Evolutionary conservation across 176 grass and related monocot genomes (phyloP), one percentile per base, ranked within the genome.

Genomic region (Urochloa ruziziensis): DNA sequence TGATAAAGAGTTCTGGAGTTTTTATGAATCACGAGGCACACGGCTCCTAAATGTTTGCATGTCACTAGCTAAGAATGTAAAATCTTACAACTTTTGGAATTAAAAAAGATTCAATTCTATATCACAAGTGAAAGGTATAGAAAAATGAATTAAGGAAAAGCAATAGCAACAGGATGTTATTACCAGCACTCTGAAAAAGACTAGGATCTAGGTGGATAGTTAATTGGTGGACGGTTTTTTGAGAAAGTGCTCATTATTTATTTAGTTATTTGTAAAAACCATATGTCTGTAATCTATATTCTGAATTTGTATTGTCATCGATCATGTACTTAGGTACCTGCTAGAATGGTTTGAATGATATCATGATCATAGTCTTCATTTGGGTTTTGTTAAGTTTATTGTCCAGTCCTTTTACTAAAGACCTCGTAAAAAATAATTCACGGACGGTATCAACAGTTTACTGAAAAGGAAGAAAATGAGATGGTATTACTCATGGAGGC

Each of bases 341-440:
- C 53, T 77, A 61, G 25, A 77, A 70, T 77, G 33, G 53, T 69
- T 11, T 56, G 75, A 62, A 70, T 82, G 52, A 21, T 70, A 42
- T 29, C 52, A 21, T 78, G 14, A 78, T 73, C 6, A 30, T 62
- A 60, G 25, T 74, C 58, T 77, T 27, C 47, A 25, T 49, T 70
- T 61, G 6, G 24, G 42, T 18, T 56, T 49, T 75, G 14, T 81
- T 35, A 42, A 58, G 39, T 67, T 87, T 62, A 27, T 62, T 23
- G 21, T 66, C 60, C 14, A 61, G 23, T 53, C 13, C 32, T 34
- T 54, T 70, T 12, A 77, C 4, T 70, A 1, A 79, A 62, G 17
- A 63, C 32, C 40, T n/a, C 75, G 60, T 46, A 69, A 62, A 69
- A 75, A 70, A 80, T 30, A 72, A 82, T 32, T 77, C 58, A 70